phyloP scores from a whole-genome alignment of 2,329 filamentous ascomycete species.

The Aspergillus flavus region DNA sequence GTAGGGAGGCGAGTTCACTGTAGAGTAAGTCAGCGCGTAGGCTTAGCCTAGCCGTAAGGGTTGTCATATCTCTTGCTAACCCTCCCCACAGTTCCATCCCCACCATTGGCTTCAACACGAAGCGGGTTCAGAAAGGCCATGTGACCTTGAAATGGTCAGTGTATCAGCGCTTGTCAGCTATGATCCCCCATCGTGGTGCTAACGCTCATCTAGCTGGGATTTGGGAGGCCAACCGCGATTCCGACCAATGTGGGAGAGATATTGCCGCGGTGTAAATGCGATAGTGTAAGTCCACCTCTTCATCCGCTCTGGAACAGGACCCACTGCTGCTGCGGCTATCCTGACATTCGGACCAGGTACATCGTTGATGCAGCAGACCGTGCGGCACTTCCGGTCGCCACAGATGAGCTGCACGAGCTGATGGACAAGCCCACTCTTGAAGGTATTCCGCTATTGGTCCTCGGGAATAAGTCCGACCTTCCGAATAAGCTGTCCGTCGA shows the following conservation, averaged over 20 bases:
- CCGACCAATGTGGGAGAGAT: conserved; percentile 98
- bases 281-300: conserved; percentile 67
- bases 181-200: conserved; percentile 17
- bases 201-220: conserved; percentile 70
- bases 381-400: conserved; percentile 77
- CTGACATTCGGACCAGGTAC: conserved; percentile 58
- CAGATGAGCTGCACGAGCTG: conserved; percentile 88
- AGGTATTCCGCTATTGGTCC: conserved; percentile 87
- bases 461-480: conserved; percentile 97
- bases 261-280: conserved; percentile 95
- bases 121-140: conserved; percentile 95
- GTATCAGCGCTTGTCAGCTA: background rate
- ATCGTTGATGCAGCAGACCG: conserved; percentile 95
- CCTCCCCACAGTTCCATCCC: conserved; percentile 78
- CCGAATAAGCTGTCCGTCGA: conserved; percentile 89
- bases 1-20: conserved; percentile 96
- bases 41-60: conserved; percentile 6
- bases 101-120: conserved; percentile 99
- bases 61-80: conserved; percentile 18
- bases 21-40: conserved; percentile 73
- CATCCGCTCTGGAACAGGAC: background rate
- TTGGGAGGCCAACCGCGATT: conserved; percentile 95
- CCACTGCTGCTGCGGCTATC: background rate
- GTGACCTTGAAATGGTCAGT: conserved; percentile 91
- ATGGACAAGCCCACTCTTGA: conserved; percentile 82